A percentile compares a stretch with the other conserved stretches of the same genome.
Conservation (phyloP, 192 early-diverging fungal genomes). For the Podila epicladia region DNA sequence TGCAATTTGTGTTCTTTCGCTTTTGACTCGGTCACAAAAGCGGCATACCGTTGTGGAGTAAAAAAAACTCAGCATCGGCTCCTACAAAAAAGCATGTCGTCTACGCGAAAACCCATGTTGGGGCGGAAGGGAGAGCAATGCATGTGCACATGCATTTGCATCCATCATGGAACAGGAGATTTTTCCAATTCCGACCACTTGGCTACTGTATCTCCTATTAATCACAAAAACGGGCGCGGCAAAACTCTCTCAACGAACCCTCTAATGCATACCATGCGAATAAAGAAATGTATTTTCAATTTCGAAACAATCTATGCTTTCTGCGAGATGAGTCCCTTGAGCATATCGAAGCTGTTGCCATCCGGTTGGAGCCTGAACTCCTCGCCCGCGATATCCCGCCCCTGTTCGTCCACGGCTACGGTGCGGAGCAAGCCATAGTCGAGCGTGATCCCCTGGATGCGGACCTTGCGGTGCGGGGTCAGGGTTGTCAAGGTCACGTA, state of each 20-base stretch:
- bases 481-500: conserved; percentile 35
- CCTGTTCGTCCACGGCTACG: conserved; percentile 61
- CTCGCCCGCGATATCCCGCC: conserved; percentile 41
- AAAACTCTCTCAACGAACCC: no score
- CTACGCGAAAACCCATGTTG: no score
- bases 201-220: no score
- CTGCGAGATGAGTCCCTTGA: conserved; percentile 84
- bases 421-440: conserved; percentile 81
- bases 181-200: no score
- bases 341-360: conserved; percentile 98
- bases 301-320: conserved; percentile 59
- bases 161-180: not conserved
- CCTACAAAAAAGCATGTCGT: no score
- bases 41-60: not conserved
- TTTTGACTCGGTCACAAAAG: no score
- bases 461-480: conserved; percentile 53
- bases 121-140: no score
- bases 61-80: not conserved
- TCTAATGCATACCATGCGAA: no score
- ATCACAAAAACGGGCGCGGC: no score
- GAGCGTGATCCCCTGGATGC: conserved; percentile 81
- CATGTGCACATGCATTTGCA: not conserved
- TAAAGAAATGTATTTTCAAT: not conserved
- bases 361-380: conserved; percentile 90
- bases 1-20: no score